Evolutionary conservation across 352 stramenopile species (phyloP).

Genomic region (Blastocystis sp.): DNA sequence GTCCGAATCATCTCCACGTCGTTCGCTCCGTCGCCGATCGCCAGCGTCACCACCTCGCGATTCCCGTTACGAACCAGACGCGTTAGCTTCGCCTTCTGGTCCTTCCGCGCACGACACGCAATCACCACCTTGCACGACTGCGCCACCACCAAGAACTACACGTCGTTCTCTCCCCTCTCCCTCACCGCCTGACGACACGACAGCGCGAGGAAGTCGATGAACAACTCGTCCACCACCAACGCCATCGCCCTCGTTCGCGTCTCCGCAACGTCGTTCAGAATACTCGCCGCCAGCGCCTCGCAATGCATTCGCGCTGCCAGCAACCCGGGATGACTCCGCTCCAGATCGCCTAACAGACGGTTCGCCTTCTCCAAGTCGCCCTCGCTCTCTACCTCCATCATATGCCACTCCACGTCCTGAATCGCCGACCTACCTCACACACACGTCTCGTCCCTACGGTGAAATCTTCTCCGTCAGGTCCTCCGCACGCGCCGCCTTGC

Average conservation of each 20-base stretch:
- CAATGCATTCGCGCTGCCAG: not conserved
- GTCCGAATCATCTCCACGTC: slow-evolving; percentile 98
- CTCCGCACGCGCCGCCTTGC: not conserved
- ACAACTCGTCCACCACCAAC: slow-evolving; percentile 58
- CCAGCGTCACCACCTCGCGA: slow-evolving; percentile 63
- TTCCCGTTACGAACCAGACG: slow-evolving; percentile 60
- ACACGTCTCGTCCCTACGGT: slow-evolving; percentile 23
- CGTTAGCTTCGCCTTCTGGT: slow-evolving; percentile 77
- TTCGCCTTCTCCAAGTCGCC: not conserved
- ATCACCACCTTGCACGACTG: slow-evolving; percentile 74
- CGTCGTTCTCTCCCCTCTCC: not conserved
- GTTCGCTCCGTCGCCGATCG: slow-evolving; percentile 94
- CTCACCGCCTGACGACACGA: not conserved
- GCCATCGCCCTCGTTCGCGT: slow-evolving; percentile 35
- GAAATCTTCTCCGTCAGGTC: slow-evolving; percentile 54
- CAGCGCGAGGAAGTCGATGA: slow-evolving; percentile 50
- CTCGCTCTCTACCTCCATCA: not conserved
- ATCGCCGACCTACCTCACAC: slow-evolving; percentile 16
- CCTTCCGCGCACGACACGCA: slow-evolving; percentile 77
- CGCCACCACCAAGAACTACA: slow-evolving; percentile 70
- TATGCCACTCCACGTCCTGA: slow-evolving; percentile 8
- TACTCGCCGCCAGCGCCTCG: not conserved
- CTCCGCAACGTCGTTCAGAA: not conserved
- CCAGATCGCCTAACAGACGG: not conserved
- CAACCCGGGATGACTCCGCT: not conserved